Conservation (phyloP, 805 yeast genomes). For the Candida silvatica region DNA sequence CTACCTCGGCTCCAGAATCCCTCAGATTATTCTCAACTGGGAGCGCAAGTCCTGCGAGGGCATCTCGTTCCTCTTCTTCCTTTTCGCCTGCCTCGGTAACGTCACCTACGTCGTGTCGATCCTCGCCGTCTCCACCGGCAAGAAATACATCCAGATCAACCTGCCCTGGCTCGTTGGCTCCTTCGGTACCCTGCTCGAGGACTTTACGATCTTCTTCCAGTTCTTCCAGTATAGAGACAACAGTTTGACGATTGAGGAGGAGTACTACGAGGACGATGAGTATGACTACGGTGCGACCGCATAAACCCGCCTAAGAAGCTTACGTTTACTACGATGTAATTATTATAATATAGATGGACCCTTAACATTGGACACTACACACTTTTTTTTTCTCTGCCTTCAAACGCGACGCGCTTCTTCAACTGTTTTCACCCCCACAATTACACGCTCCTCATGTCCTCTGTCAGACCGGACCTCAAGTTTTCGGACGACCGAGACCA, state of each 20-base stretch:
- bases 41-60: conserved; percentile 92
- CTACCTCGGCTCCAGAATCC: conserved; percentile 83
- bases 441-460: conserved; percentile 13
- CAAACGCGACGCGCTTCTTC: conserved; percentile 1
- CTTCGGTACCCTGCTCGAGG: conserved; percentile 77
- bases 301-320: no score
- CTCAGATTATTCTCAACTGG: conserved; percentile 82
- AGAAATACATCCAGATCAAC: conserved; percentile 67
- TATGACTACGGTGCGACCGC: conserved; percentile 10
- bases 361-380: background rate
- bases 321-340: no score
- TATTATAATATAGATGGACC: no score
- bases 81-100: conserved; percentile 94
- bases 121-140: conserved; percentile 62
- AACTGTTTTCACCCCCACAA: background rate
- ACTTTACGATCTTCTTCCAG: conserved; percentile 76
- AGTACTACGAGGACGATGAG: conserved; percentile 17
- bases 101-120: conserved; percentile 85
- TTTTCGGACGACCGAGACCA: conserved; percentile 46
- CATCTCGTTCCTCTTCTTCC: conserved; percentile 83
- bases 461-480: conserved; percentile 45
- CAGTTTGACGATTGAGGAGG: conserved; percentile 13
- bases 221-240: conserved; percentile 63
- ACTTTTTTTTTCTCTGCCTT: background rate
- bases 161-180: conserved; percentile 92